Evolutionary conservation across 495 filamentous ascomycete genomes (phyloP).

Genomic region (Bacidia rubella): DNA sequence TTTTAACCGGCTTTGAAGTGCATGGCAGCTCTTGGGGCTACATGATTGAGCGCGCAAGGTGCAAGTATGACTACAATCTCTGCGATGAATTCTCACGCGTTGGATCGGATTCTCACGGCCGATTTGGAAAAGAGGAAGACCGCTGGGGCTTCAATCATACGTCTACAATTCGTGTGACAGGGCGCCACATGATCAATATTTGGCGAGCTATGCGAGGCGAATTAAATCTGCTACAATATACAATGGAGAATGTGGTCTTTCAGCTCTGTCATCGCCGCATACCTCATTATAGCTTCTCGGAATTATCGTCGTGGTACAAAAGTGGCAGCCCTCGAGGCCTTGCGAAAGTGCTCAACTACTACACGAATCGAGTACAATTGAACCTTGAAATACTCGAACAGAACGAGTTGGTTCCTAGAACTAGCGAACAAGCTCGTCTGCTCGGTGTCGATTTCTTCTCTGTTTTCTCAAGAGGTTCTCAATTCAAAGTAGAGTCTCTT

Average conservation of each 20-base stretch:
- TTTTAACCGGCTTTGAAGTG: constrained; percentile 91
- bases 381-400: constrained; percentile 83
- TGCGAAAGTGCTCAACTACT: constrained; percentile 66
- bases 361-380: constrained; percentile 59
- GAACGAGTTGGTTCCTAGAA: constrained; percentile 78
- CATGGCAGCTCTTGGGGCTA: constrained; percentile 92
- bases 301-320: constrained; percentile 69
- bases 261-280: constrained; percentile 84
- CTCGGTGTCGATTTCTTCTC: constrained; percentile 94
- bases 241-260: constrained; percentile 92
- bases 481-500: constrained; percentile 95
- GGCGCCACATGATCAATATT: constrained; percentile 91
- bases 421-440: constrained; percentile 86
- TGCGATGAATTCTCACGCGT: constrained; percentile 84
- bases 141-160: constrained; percentile 88
- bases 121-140: constrained; percentile 74
- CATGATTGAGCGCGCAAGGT: constrained; percentile 73
- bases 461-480: constrained; percentile 83
- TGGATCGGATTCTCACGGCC: constrained; percentile 65
- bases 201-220: constrained; percentile 94
- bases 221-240: constrained; percentile 81
- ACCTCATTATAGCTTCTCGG: constrained; percentile 69
- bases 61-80: constrained; percentile 79
- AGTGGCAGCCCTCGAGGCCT: constrained; percentile 54
- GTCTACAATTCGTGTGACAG: constrained; percentile 74